Percentiles rank a stretch among this genome's conserved stretches.
phyloP scores from a whole-genome alignment of 1,284 basidiomycete species.

The Xerocomus cyaneibrunnescens region DNA sequence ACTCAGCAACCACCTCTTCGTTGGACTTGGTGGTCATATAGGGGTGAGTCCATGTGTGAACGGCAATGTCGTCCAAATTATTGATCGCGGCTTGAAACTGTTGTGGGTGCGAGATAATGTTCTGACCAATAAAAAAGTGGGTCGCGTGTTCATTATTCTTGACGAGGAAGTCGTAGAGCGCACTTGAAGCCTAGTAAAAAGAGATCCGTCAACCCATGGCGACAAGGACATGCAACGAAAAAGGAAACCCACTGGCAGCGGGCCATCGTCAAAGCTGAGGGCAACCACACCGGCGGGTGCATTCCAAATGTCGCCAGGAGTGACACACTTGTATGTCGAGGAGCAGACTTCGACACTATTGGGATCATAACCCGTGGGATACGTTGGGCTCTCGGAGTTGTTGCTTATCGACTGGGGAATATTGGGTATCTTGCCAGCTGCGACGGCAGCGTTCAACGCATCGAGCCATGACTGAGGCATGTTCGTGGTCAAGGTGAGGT shows the following conservation, averaged over 20 bases:
- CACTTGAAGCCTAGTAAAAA: slow-evolving; percentile 23
- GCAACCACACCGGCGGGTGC: slow-evolving; percentile 61
- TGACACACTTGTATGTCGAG: slow-evolving; percentile 61
- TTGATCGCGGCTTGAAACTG: slow-evolving; percentile 55
- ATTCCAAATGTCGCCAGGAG: slow-evolving; percentile 65
- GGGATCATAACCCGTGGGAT: slow-evolving; percentile 56
- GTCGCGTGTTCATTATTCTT: slow-evolving; percentile 63
- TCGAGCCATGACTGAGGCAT: slow-evolving; percentile 66
- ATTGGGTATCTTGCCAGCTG: slow-evolving; percentile 72
- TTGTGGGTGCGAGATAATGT: slow-evolving; percentile 59
- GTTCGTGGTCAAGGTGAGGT: slow-evolving; percentile 41
- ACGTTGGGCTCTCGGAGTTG: slow-evolving; percentile 49
- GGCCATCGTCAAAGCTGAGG: slow-evolving; percentile 80
- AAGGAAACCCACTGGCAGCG: slow-evolving; percentile 47
- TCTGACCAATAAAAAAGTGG: slow-evolving; percentile 81
- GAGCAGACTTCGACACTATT: slow-evolving; percentile 59
- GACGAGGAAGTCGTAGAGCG: slow-evolving; percentile 57
- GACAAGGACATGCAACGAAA: slow-evolving; percentile 37
- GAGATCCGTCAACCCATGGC: slow-evolving; percentile 15
- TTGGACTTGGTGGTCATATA: slow-evolving; percentile 80
- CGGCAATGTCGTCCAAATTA: slow-evolving; percentile 63
- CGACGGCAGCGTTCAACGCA: slow-evolving; percentile 61
- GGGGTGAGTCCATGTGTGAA: slow-evolving; percentile 81
- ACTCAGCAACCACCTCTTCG: slow-evolving; percentile 67
- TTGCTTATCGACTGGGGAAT: slow-evolving; percentile 51